Percentiles rank a stretch among this genome's conserved stretches.
phyloP scores from a whole-genome alignment of 129 eudicot genomes.

The Apium graveolens region DNA sequence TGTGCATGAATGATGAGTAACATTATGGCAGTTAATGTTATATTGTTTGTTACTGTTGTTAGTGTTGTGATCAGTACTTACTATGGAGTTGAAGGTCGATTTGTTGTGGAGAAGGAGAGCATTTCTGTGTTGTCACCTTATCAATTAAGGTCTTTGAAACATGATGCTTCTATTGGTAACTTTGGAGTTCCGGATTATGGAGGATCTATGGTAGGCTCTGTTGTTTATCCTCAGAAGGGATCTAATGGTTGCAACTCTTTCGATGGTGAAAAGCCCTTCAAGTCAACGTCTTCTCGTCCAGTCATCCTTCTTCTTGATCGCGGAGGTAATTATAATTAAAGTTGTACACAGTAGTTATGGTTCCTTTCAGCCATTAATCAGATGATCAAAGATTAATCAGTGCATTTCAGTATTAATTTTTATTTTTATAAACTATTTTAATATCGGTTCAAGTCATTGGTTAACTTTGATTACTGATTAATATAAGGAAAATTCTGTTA shows the following conservation, averaged over 20 bases:
- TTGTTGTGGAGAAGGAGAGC: conserved; percentile 88
- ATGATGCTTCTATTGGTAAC: conserved; percentile 84
- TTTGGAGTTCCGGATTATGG: conserved; percentile 95
- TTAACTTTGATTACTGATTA: background rate
- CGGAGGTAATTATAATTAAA: conserved; percentile 41
- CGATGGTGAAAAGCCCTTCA: conserved; percentile 74
- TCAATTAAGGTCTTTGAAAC: conserved; percentile 38
- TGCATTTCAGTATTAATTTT: no score
- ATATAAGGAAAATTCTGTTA: background rate
- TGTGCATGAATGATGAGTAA: background rate
- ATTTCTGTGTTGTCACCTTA: conserved; percentile 55
- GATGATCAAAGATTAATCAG: no score
- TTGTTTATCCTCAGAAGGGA: conserved; percentile 53
- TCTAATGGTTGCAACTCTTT: conserved; percentile 51
- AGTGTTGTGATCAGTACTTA: background rate
- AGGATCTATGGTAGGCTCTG: conserved; percentile 80
- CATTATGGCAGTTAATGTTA: background rate
- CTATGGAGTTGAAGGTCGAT: conserved; percentile 17
- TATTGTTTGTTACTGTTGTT: background rate
- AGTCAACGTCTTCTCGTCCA: conserved; percentile 58
- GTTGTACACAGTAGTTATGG: background rate
- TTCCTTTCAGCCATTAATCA: background rate
- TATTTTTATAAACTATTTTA: background rate
- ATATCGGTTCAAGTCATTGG: background rate
- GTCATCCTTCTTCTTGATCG: conserved; percentile 94